Evolutionary conservation across 2,329 filamentous ascomycete genomes (phyloP).

Genomic region (Alternaria gaisen): DNA sequence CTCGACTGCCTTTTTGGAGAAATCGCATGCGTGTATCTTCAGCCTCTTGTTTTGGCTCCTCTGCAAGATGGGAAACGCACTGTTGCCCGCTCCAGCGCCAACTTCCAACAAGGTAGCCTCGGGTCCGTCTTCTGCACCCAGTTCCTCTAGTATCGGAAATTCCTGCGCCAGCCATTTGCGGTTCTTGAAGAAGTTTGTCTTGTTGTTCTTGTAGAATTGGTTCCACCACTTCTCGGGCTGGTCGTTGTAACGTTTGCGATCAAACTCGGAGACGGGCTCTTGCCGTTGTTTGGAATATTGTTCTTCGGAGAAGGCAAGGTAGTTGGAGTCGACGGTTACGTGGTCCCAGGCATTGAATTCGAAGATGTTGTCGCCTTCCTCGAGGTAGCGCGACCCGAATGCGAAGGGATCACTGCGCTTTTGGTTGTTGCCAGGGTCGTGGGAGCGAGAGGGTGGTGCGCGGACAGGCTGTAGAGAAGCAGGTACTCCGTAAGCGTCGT

Average conservation of each 20-base stretch:
- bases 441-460: slow-evolving; percentile 67
- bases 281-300: slow-evolving; percentile 87
- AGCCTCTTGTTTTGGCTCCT: slow-evolving; percentile 84
- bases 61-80: slow-evolving; percentile 87
- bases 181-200: slow-evolving; percentile 97
- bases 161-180: slow-evolving; percentile 97
- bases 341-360: slow-evolving; percentile 99
- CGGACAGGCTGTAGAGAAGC: slow-evolving; percentile 56
- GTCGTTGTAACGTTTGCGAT: slow-evolving; percentile 88
- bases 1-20: slow-evolving; percentile 92
- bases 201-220: slow-evolving; percentile 97
- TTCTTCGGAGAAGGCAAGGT: slow-evolving; percentile 83
- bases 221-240: slow-evolving; percentile 98
- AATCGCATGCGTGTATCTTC: slow-evolving; percentile 93
- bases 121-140: slow-evolving; percentile 76
- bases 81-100: slow-evolving; percentile 95
- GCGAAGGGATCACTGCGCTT: slow-evolving; percentile 94
- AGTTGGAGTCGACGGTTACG: slow-evolving; percentile 88
- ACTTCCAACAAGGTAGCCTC: slow-evolving; percentile 82
- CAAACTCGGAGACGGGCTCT: slow-evolving; percentile 89
- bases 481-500: slow-evolving; percentile 61
- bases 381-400: slow-evolving; percentile 88
- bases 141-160: slow-evolving; percentile 83
- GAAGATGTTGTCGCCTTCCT: slow-evolving; percentile 87
- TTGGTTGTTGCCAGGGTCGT: slow-evolving; percentile 76